A percentile compares a stretch with the other conserved stretches of the same genome.
Evolutionary conservation across 176 grass and related monocot genomes (phyloP).

Genomic region (Aegilops sharonensis): DNA sequence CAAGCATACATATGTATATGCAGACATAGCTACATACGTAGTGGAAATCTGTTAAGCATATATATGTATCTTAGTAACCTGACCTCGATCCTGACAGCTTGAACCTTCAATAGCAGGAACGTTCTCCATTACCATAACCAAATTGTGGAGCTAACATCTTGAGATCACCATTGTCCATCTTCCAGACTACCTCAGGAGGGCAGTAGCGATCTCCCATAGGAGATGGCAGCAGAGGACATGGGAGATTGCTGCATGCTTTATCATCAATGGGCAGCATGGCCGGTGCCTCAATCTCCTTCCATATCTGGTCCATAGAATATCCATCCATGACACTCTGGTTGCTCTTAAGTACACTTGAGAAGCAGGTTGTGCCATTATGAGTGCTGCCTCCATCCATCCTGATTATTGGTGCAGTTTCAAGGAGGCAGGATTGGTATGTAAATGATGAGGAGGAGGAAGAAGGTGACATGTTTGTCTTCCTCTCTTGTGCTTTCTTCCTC

Average conservation of each 20-base stretch:
- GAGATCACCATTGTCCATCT: slow-evolving; percentile 48
- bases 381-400: neutral
- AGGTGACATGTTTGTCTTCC: slow-evolving; percentile 44
- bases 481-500: slow-evolving; percentile 91
- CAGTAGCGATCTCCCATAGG: slow-evolving; percentile 36
- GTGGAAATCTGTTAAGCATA: slow-evolving; percentile 19
- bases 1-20: slow-evolving; percentile 9
- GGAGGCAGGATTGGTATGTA: slow-evolving; percentile 46
- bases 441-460: slow-evolving; percentile 59
- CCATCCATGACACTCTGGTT: slow-evolving; percentile 41
- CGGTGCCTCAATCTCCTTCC: slow-evolving; percentile 59
- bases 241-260: slow-evolving; percentile 15
- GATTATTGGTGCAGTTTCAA: slow-evolving; percentile 9
- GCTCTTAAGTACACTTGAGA: slow-evolving; percentile 23
- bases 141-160: slow-evolving; percentile 41
- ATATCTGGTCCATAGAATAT: slow-evolving; percentile 85
- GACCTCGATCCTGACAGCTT: slow-evolving; percentile 28
- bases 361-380: slow-evolving; percentile 23
- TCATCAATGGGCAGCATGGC: slow-evolving; percentile 9
- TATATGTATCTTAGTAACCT: slow-evolving; percentile 32
- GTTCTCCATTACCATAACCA: slow-evolving; percentile 29
- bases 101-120: slow-evolving; percentile 26
- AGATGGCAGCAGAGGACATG: slow-evolving; percentile 26
- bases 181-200: slow-evolving; percentile 47
- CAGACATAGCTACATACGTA: slow-evolving; percentile 6